Evolutionary conservation across 129 eudicot genomes (phyloP).

Genomic region (Flaveria trinervia): DNA sequence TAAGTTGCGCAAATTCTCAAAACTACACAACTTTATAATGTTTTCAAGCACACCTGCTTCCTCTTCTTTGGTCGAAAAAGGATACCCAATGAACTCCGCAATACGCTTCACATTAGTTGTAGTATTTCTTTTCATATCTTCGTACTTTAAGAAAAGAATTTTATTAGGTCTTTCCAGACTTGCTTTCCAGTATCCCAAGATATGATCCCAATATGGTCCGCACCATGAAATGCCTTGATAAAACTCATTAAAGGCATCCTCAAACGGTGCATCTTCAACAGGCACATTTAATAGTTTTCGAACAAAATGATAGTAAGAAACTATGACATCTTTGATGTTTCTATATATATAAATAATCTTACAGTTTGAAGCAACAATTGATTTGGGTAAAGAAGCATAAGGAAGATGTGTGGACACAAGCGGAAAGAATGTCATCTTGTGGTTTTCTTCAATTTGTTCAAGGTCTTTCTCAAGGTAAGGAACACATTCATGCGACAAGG

Average conservation of each 20-base stretch:
- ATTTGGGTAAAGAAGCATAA: slow-evolving; percentile 28
- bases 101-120: slow-evolving; percentile 3
- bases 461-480: slow-evolving; percentile 19
- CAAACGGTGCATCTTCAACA: background rate
- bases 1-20: background rate
- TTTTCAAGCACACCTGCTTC: background rate
- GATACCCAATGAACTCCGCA: slow-evolving; percentile 27
- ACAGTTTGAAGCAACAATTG: slow-evolving; percentile 23
- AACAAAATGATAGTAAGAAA: slow-evolving; percentile 7
- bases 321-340: slow-evolving; percentile 36
- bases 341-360: slow-evolving; percentile 43
- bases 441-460: background rate
- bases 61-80: slow-evolving; percentile 23
- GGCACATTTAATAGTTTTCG: background rate
- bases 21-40: slow-evolving; percentile 8
- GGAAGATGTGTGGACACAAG: slow-evolving; percentile 43
- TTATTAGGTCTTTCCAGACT: background rate
- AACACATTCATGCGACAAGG: slow-evolving; percentile 10
- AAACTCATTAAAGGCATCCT: slow-evolving; percentile 13
- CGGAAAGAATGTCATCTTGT: background rate
- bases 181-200: slow-evolving; percentile 30
- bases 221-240: slow-evolving; percentile 8
- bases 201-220: slow-evolving; percentile 26
- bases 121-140: slow-evolving; percentile 21
- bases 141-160: slow-evolving; percentile 25